A percentile compares a stretch with the other conserved stretches of the same genome.
These are phyloP conservation scores for Ogataea ganodermae DNA, from an alignment of 805 yeast genomes.

Conservation along the genomic window DNA sequence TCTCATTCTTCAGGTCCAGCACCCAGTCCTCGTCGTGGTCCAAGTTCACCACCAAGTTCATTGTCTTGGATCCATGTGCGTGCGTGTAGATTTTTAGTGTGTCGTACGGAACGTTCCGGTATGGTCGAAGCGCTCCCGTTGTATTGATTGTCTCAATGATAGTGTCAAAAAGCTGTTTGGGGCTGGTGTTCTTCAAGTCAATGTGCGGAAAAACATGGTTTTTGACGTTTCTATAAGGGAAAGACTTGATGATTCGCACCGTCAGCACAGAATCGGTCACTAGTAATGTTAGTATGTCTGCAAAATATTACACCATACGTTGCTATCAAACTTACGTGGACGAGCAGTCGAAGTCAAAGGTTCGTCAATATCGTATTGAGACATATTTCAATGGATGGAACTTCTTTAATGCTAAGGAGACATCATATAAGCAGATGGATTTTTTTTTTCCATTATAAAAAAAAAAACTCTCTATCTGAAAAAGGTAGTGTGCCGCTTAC, in stretches of 20 bases:
- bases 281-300: slow-evolving; percentile 14
- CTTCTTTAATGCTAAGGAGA: neutral
- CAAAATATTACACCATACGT: no score
- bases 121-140: slow-evolving; percentile 78
- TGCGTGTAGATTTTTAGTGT: slow-evolving; percentile 85
- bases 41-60: slow-evolving; percentile 87
- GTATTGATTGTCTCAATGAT: slow-evolving; percentile 45
- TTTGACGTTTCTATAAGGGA: slow-evolving; percentile 85
- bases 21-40: slow-evolving; percentile 83
- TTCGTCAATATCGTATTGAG: slow-evolving; percentile 49
- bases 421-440: neutral
- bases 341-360: slow-evolving; percentile 80
- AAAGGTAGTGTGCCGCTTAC: no score
- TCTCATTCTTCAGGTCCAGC: slow-evolving; percentile 41
- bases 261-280: slow-evolving; percentile 75
- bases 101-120: slow-evolving; percentile 72
- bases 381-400: slow-evolving; percentile 11
- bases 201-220: slow-evolving; percentile 69
- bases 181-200: slow-evolving; percentile 70
- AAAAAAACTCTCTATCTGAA: neutral
- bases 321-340: slow-evolving; percentile 46
- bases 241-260: slow-evolving; percentile 84
- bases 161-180: slow-evolving; percentile 58
- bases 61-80: slow-evolving; percentile 93
- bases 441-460: neutral